phyloP scores from a whole-genome alignment of 257 asterid genomes.

The Przewalskia tangutica region DNA sequence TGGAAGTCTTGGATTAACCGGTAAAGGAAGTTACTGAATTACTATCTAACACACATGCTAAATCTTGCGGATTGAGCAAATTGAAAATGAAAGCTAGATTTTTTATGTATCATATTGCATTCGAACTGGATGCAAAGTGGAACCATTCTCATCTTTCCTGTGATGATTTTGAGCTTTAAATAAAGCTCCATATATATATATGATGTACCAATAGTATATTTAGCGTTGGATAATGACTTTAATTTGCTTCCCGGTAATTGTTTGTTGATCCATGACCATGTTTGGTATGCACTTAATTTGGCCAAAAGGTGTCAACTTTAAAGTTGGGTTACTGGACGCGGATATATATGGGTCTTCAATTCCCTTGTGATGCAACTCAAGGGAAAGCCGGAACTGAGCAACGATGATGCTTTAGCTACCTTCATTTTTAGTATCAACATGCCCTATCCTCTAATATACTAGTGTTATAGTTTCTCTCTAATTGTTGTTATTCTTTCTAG shows the following conservation, averaged over 20 bases:
- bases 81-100: background rate
- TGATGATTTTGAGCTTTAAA: background rate
- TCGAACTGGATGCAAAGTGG: background rate
- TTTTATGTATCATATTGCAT: background rate
- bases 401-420: slow-evolving; percentile 33
- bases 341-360: slow-evolving; percentile 95
- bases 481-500: background rate
- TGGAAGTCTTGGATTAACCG: no score
- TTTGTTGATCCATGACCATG: background rate
- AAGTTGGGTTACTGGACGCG: slow-evolving; percentile 90
- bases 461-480: background rate
- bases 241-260: background rate
- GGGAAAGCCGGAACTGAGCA: slow-evolving; percentile 85
- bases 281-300: slow-evolving; percentile 63
- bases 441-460: background rate
- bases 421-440: background rate
- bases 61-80: background rate
- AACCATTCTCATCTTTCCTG: background rate
- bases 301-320: slow-evolving; percentile 68
- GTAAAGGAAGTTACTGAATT: background rate
- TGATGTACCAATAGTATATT: background rate
- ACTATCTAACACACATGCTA: background rate
- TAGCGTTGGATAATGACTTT: background rate
- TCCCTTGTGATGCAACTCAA: slow-evolving; percentile 82
- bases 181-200: background rate